These are phyloP conservation scores for Teunomyces atbi DNA, from an alignment of 805 yeast genomes.

Conservation along the genomic window DNA sequence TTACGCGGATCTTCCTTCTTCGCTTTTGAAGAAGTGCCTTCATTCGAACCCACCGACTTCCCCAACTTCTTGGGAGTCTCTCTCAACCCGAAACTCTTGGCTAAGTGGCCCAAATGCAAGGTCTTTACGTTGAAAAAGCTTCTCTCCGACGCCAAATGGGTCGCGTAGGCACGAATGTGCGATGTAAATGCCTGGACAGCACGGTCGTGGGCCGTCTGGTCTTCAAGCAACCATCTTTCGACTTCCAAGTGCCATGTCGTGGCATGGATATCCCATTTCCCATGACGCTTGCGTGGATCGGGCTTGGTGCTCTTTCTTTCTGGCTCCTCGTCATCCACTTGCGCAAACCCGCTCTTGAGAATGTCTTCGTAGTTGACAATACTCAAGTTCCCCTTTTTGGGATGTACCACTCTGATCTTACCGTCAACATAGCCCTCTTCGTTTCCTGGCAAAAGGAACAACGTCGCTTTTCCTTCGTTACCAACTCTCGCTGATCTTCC, in stretches of 20 bases:
- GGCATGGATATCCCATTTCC: constrained; percentile 88
- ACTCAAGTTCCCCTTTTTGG: constrained; percentile 33
- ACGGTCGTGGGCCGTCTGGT: constrained; percentile 52
- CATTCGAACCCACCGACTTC: constrained; percentile 29
- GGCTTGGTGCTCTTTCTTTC: constrained; percentile 30
- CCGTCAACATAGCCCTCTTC: constrained; percentile 82
- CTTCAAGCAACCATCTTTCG: constrained; percentile 84
- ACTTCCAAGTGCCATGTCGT: constrained; percentile 93
- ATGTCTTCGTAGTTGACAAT: constrained; percentile 34
- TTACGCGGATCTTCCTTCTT: constrained; percentile 67
- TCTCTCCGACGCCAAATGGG: constrained; percentile 83
- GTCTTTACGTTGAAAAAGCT: constrained; percentile 75
- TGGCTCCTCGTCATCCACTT: constrained; percentile 32
- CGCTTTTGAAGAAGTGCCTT: constrained; percentile 32
- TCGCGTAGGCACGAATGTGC: constrained; percentile 93
- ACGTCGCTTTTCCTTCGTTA: constrained; percentile 67
- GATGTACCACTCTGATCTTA: constrained; percentile 38
- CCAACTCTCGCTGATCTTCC: constrained; percentile 99
- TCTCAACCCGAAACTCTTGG: constrained; percentile 90
- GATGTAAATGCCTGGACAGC: constrained; percentile 85
- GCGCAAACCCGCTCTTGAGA: constrained; percentile 36
- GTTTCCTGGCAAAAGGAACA: constrained; percentile 82
- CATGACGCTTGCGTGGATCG: constrained; percentile 39
- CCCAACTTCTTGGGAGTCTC: constrained; percentile 89
- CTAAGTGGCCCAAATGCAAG: constrained; percentile 92